phyloP scores from a whole-genome alignment of 208 protist species.

The Leishmania braziliensis region DNA sequence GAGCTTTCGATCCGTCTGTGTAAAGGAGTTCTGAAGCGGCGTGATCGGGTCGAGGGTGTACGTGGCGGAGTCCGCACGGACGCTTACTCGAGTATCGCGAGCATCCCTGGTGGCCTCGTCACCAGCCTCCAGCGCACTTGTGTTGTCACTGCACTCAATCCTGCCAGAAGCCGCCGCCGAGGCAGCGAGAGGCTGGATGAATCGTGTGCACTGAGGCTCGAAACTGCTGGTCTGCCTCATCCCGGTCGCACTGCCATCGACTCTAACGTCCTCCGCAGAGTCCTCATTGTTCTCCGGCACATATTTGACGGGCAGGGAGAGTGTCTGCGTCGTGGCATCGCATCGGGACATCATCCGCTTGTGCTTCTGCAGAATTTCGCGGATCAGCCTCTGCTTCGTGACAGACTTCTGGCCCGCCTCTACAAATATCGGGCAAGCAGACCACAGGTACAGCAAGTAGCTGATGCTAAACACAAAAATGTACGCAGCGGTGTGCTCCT shows the following conservation, averaged over 20 bases:
- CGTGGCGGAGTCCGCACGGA: neutral
- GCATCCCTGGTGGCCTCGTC: neutral
- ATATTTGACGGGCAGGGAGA: constrained; percentile 13
- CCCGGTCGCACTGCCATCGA: neutral
- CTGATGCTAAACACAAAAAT: constrained; percentile 81
- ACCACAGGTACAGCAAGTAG: constrained; percentile 56
- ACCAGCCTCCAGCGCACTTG: neutral
- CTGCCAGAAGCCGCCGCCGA: neutral
- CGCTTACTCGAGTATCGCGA: neutral
- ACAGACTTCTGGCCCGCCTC: constrained; percentile 53
- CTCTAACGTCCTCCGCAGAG: neutral
- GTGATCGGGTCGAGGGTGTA: neutral
- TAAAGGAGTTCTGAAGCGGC: constrained; percentile 14
- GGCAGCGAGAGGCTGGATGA: neutral
- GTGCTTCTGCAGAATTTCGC: constrained; percentile 59
- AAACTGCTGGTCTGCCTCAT: neutral
- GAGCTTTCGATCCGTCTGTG: constrained; percentile 11
- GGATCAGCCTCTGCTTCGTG: constrained; percentile 51
- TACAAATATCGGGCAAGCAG: constrained; percentile 57
- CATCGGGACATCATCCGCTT: constrained; percentile 34
- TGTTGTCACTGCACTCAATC: constrained; percentile 5
- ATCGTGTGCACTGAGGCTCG: constrained; percentile 5
- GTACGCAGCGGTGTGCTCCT: constrained; percentile 55
- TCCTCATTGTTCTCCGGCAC: neutral
- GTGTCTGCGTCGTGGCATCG: constrained; percentile 73